phyloP scores from a whole-genome alignment of 768 basidiomycete species.

The Suillus placidus region DNA sequence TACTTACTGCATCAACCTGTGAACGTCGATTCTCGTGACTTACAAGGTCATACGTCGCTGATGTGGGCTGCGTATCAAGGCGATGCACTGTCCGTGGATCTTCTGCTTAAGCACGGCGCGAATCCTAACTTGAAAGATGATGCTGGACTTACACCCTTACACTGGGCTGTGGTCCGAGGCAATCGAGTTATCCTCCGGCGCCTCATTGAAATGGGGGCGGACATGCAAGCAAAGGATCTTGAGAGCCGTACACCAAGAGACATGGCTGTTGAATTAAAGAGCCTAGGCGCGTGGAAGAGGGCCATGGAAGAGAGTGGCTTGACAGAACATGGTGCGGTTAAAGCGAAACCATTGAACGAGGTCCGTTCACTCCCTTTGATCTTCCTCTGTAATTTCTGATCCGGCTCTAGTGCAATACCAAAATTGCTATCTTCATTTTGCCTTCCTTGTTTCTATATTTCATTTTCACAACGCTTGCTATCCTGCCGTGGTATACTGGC shows the following conservation, averaged over 20 bases:
- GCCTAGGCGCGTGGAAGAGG: conserved; percentile 84
- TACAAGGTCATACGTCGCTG: conserved; percentile 90
- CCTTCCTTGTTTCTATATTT: conserved; percentile 80
- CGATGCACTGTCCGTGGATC: conserved; percentile 91
- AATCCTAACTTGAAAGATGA: conserved; percentile 77
- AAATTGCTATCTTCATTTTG: conserved; percentile 73
- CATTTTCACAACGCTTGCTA: conserved; percentile 81
- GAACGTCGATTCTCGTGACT: conserved; percentile 86
- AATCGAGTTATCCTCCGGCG: conserved; percentile 84
- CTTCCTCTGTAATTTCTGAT: conserved; percentile 10
- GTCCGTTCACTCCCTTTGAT: conserved; percentile 40
- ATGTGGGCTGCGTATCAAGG: conserved; percentile 99
- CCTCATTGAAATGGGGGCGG: conserved; percentile 84
- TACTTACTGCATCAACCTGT: conserved; percentile 94
- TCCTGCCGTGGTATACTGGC: conserved; percentile 90
- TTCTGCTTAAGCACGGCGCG: conserved; percentile 87
- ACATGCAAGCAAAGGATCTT: conserved; percentile 76
- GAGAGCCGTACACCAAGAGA: conserved; percentile 89
- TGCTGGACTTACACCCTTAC: conserved; percentile 82
- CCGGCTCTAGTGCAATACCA: conserved; percentile 69
- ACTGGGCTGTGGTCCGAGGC: conserved; percentile 98
- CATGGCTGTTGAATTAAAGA: conserved; percentile 94
- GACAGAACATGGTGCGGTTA: conserved; percentile 72
- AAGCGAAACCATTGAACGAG: conserved; percentile 70
- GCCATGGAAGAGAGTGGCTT: conserved; percentile 88